These are phyloP conservation scores for Globisporangium parvum DNA, from an alignment of 352 stramenopile genomes.

Conservation along the genomic window DNA sequence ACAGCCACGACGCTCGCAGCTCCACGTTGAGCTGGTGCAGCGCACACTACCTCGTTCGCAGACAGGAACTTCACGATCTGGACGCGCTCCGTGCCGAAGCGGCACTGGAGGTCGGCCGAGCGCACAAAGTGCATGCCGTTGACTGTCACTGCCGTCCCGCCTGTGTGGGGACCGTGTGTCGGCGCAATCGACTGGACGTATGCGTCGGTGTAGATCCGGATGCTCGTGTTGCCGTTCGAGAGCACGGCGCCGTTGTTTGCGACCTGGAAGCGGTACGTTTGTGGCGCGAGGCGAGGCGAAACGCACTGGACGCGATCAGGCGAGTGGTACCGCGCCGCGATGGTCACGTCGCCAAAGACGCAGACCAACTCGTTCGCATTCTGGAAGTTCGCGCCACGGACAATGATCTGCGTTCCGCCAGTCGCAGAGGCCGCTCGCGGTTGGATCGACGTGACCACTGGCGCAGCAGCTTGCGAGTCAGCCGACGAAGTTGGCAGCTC, in stretches of 20 bases:
- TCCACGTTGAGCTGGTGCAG: slow-evolving; percentile 45
- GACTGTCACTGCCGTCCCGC: slow-evolving; percentile 80
- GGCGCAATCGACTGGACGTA: slow-evolving; percentile 69
- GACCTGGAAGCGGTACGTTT: slow-evolving; percentile 65
- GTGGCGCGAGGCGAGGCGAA: slow-evolving; percentile 46
- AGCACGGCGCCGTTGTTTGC: slow-evolving; percentile 65
- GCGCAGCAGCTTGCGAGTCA: neutral
- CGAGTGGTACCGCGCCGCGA: slow-evolving; percentile 47
- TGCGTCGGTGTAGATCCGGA: slow-evolving; percentile 73
- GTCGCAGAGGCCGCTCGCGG: slow-evolving; percentile 9
- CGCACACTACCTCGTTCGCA: slow-evolving; percentile 61
- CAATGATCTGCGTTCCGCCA: slow-evolving; percentile 62
- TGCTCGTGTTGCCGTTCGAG: slow-evolving; percentile 45
- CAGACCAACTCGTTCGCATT: slow-evolving; percentile 72
- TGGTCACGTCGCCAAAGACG: slow-evolving; percentile 61
- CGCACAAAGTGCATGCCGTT: slow-evolving; percentile 78
- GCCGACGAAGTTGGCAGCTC: neutral
- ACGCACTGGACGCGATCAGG: slow-evolving; percentile 45
- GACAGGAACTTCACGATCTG: slow-evolving; percentile 66
- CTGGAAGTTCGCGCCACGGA: slow-evolving; percentile 72
- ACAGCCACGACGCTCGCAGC: slow-evolving; percentile 33
- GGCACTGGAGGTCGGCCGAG: slow-evolving; percentile 47
- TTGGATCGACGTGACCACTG: slow-evolving; percentile 18
- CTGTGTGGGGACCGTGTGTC: slow-evolving; percentile 56
- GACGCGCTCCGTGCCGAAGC: slow-evolving; percentile 59